Percentiles rank a stretch among this genome's conserved stretches.
Conservation (phyloP, 1,284 basidiomycete genomes). For the Quambalaria eucalypti region DNA sequence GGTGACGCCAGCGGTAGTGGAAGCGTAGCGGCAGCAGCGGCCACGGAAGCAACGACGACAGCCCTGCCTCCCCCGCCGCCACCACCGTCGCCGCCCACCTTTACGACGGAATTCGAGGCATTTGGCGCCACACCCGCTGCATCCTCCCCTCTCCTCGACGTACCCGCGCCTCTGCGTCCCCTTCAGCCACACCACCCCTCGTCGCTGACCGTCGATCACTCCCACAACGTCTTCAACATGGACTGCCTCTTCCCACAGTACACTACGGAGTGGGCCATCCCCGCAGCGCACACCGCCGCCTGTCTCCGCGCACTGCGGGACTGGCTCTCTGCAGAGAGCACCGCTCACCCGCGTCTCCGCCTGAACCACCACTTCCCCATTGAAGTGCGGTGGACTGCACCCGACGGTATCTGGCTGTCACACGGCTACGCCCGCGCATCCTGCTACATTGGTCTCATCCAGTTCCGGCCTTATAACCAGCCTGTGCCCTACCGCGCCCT, state of each 20-base stretch:
- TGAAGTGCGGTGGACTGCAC: conserved; percentile 79
- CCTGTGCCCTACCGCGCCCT: conserved; percentile 76
- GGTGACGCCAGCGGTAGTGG: neutral
- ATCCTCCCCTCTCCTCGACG: neutral
- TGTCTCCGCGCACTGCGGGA: conserved; percentile 66
- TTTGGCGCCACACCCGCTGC: neutral
- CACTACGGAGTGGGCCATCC: conserved; percentile 73
- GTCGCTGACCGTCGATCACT: conserved; percentile 19
- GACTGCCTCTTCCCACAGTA: conserved; percentile 46
- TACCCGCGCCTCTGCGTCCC: neutral
- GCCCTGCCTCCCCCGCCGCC: too few species aligned
- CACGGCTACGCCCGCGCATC: conserved; percentile 71
- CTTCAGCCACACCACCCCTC: neutral
- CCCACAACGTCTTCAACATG: conserved; percentile 43
- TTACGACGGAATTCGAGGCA: neutral
- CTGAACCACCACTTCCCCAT: conserved; percentile 76
- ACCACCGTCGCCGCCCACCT: neutral
- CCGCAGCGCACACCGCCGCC: conserved; percentile 54
- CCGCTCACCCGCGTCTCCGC: conserved; percentile 46
- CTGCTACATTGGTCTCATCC: conserved; percentile 91
- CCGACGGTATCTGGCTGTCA: conserved; percentile 88
- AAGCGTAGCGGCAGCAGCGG: neutral
- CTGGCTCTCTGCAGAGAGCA: conserved; percentile 64
- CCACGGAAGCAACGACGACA: neutral
- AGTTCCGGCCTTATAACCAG: conserved; percentile 88